These are phyloP conservation scores for Salix caprea DNA, from an alignment of 345 rosid species.

Conservation along the genomic window DNA sequence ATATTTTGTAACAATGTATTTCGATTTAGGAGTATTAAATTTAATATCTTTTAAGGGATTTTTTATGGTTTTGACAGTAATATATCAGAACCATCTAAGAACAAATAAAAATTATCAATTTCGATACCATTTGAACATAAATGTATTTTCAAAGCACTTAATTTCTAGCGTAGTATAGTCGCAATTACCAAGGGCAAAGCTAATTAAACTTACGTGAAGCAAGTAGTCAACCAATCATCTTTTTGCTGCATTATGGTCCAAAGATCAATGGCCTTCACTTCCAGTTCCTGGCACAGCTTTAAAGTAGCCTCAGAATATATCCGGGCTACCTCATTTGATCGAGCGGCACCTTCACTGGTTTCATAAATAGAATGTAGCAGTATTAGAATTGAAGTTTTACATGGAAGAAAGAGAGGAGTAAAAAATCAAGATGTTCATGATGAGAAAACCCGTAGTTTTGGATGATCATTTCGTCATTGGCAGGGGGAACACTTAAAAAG, in stretches of 20 bases:
- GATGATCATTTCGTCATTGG: conserved; percentile 8
- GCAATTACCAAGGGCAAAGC: too few relatives aligned
- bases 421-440: too few relatives aligned
- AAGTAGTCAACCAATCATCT: conserved; percentile 15
- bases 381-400: too few relatives aligned
- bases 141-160: neutral
- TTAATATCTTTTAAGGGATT: too few relatives aligned
- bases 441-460: neutral
- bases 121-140: neutral
- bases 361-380: neutral
- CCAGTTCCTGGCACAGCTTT: conserved; percentile 8
- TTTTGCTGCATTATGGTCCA: conserved; percentile 14
- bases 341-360: neutral
- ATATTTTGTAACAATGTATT: too few relatives aligned
- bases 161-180: too few relatives aligned
- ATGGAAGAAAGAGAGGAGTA: too few relatives aligned
- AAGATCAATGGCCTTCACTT: conserved; percentile 14
- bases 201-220: conserved; percentile 10
- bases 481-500: conserved; percentile 15
- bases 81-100: too few relatives aligned
- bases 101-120: too few relatives aligned
- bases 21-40: too few relatives aligned
- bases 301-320: conserved; percentile 21
- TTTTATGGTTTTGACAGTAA: too few relatives aligned
- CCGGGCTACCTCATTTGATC: conserved; percentile 3